Conservation (phyloP, 2,329 filamentous ascomycete genomes). For the Aspergillus phoenicis region DNA sequence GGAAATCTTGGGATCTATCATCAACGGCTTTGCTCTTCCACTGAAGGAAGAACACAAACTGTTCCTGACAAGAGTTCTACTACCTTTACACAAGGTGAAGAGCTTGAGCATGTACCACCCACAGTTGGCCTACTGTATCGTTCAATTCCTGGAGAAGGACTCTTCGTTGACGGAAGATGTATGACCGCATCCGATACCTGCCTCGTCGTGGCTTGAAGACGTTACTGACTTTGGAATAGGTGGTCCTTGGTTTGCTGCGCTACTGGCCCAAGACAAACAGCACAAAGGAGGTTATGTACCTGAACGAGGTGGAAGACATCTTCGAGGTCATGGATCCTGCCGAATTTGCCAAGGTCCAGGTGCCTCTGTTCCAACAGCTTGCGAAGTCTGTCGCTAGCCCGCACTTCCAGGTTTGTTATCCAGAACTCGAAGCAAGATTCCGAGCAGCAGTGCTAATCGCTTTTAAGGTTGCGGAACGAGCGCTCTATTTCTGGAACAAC, state of each 20-base stretch:
- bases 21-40: constrained; percentile 95
- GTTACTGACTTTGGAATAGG: constrained; percentile 52
- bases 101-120: constrained; percentile 99
- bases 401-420: constrained; percentile 75
- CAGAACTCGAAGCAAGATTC: neutral
- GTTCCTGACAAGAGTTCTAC: constrained; percentile 88
- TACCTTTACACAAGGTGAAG: constrained; percentile 97
- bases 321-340: constrained; percentile 99
- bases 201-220: neutral
- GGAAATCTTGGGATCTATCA: constrained; percentile 96
- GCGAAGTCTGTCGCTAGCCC: constrained; percentile 98
- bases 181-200: constrained; percentile 33
- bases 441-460: constrained; percentile 16
- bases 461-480: constrained; percentile 82
- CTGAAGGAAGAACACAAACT: constrained; percentile 99
- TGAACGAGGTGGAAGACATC: constrained; percentile 98
- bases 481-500: constrained; percentile 99
- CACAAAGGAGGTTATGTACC: constrained; percentile 99
- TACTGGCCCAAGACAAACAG: constrained; percentile 99
- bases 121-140: constrained; percentile 96
- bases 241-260: constrained; percentile 88
- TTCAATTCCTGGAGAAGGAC: constrained; percentile 98
- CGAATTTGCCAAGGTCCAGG: constrained; percentile 98
- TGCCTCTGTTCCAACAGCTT: constrained; percentile 94
- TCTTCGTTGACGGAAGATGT: constrained; percentile 95